Percentiles rank a stretch among this genome's conserved stretches.
phyloP scores from a whole-genome alignment of 441 rosid genomes.

The Populus hybrid region DNA sequence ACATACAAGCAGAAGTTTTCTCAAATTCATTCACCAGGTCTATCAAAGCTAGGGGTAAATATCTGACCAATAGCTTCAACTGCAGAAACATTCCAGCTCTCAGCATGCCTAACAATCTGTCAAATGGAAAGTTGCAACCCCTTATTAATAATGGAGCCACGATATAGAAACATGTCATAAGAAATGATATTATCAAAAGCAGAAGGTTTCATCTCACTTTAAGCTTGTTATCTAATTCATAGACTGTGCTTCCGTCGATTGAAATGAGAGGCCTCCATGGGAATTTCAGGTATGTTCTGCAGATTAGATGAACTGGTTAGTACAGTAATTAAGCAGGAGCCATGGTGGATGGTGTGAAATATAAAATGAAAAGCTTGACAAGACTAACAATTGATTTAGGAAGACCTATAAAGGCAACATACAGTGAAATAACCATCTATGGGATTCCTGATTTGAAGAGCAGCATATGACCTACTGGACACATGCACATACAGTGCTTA shows the following conservation, averaged over 20 bases:
- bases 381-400: background rate
- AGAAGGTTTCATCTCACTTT: conserved; percentile 32
- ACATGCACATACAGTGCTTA: background rate
- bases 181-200: background rate
- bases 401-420: too few relatives aligned
- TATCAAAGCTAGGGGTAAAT: conserved; percentile 42
- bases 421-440: too few relatives aligned
- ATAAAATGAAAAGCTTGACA: background rate
- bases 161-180: background rate
- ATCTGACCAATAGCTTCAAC: conserved; percentile 73
- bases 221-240: conserved; percentile 51
- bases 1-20: background rate
- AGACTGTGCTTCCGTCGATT: conserved; percentile 65
- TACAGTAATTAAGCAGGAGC: background rate
- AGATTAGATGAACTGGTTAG: conserved; percentile 19
- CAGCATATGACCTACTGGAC: background rate
- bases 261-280: conserved; percentile 81
- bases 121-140: background rate
- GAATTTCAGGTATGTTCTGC: conserved; percentile 77
- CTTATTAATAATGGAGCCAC: background rate
- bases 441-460: too few relatives aligned
- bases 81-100: conserved; percentile 82
- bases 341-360: background rate
- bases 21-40: background rate
- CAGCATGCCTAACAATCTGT: conserved; percentile 73